Conservation (phyloP, 108 stramenopile species). For the Halocafeteria seosinensis region DNA sequence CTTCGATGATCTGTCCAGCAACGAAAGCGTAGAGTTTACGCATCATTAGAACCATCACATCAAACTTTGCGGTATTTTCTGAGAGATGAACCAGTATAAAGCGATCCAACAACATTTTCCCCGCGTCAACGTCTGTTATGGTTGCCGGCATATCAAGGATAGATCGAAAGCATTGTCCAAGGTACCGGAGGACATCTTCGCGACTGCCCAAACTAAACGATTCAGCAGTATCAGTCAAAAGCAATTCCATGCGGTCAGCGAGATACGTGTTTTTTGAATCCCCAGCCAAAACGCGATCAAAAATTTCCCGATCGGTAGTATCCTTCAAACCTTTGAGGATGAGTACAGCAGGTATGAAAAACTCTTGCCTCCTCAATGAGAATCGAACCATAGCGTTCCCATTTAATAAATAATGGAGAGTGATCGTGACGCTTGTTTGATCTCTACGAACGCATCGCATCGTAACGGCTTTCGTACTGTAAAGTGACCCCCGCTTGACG, state of each 20-base stretch:
- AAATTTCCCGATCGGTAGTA: conserved; percentile 18
- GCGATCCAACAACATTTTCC: conserved; percentile 62
- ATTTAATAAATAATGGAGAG: conserved; percentile 76
- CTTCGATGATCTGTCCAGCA: conserved; percentile 70
- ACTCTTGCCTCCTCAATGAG: conserved; percentile 69
- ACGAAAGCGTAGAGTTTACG: conserved; percentile 83
- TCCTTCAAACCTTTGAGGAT: conserved; percentile 63
- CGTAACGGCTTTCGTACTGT: conserved; percentile 38
- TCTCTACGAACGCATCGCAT: conserved; percentile 40
- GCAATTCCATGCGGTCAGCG: conserved; percentile 63
- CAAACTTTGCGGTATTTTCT: conserved; percentile 42
- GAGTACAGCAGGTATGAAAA: conserved; percentile 70
- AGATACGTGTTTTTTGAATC: conserved; percentile 60
- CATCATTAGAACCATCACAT: conserved; percentile 60
- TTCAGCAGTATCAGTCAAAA: conserved; percentile 70
- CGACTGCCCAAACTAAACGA: conserved; percentile 37
- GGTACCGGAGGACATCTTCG: conserved; percentile 64
- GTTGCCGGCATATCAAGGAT: conserved; percentile 47
- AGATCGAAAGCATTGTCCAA: conserved; percentile 71
- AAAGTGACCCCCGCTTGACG: conserved; percentile 66
- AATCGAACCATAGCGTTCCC: conserved; percentile 81
- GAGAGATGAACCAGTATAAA: conserved; percentile 25
- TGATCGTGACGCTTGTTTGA: conserved; percentile 72
- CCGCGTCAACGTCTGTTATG: conserved; percentile 61
- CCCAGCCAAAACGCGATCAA: background rate